Conservation (phyloP, 148 eudicot genomes). For the Rheum nobile region DNA sequence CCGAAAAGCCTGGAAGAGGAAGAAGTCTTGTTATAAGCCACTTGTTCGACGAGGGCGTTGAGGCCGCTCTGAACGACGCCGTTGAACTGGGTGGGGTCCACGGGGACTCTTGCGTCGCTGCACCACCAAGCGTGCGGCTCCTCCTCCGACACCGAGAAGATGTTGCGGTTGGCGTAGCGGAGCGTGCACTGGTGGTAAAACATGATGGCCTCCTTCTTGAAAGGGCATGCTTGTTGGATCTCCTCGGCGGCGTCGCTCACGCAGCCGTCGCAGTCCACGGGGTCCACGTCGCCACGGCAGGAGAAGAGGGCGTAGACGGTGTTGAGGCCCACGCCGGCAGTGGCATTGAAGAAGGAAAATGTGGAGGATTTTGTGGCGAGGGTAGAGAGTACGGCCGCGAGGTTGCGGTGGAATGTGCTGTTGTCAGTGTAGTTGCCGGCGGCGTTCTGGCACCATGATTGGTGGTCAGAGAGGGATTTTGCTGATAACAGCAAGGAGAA, state of each 20-base stretch:
- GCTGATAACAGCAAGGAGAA: background rate
- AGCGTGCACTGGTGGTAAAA: background rate
- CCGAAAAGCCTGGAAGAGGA: background rate
- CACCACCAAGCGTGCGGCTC: constrained; percentile 2
- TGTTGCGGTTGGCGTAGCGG: background rate
- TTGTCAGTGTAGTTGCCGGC: background rate
- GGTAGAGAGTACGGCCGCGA: background rate
- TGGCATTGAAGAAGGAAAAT: background rate
- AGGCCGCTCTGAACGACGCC: background rate
- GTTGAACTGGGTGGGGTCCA: background rate
- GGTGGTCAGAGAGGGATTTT: background rate
- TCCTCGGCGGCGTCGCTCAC: background rate
- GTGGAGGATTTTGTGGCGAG: background rate
- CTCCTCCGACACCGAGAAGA: background rate
- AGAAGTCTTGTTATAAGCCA: background rate
- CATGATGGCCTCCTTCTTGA: background rate
- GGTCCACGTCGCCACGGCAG: constrained; percentile 12
- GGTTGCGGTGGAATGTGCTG: background rate
- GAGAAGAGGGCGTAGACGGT: constrained; percentile 14
- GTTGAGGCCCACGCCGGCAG: constrained; percentile 6
- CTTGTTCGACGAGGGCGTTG: background rate
- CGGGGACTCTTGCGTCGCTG: background rate
- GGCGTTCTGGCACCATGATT: background rate
- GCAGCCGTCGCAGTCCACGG: constrained; percentile 7
- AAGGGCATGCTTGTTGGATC: background rate